Evolutionary conservation across 306 rosid genomes (phyloP), one percentile per base, ranked within the genome.

Genomic region (Prunus dulcis): DNA sequence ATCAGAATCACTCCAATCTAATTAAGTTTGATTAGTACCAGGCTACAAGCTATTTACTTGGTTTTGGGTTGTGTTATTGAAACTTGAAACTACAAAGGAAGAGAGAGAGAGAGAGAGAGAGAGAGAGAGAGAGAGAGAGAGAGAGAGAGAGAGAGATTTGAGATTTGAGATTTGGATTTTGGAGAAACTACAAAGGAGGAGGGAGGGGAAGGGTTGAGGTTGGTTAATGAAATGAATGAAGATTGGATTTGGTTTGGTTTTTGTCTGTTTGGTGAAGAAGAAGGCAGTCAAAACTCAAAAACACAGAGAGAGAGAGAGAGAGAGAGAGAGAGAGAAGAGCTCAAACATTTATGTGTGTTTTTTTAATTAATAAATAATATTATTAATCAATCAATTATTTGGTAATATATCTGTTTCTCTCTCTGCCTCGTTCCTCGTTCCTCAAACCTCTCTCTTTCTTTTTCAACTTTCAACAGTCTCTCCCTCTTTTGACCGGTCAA

Each of bases 401-500:
- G 20, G 60, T 55, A 55, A 55, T n/a, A 22, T 23, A 62, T 25
- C 3, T 28, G 12, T 78, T 14, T 58, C 53, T 60, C 30, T 65
- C 23, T 28, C 27, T 74, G 22, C 71, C 64, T 46, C 50, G 6
- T 17, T 32, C 23, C 18, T 22, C 68, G 45, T 32, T 64, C 67
- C 46, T 32, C 57, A 32, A 49, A 32, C 72, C 51, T 57, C 67
- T 55, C 30, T 58, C 23, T 51, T 38, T 55, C 1, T 38, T 13
- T 75, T 65, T 79, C 81, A 69, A 70, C 81, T 71, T 82, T 84
- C 81, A 72, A 82, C 84, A 63, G 64, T 69, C 87, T 76, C 20
- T 34, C 15, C 82, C 67, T 62, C 30, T 88, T 87, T 91, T 89
- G 97, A 91, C 97, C 92, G 74, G 77, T 84, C 87, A 86, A 86